Percentiles rank a stretch among this genome's conserved stretches.
phyloP scores from a whole-genome alignment of 805 yeast genomes.

The Yarrowia divulgata region DNA sequence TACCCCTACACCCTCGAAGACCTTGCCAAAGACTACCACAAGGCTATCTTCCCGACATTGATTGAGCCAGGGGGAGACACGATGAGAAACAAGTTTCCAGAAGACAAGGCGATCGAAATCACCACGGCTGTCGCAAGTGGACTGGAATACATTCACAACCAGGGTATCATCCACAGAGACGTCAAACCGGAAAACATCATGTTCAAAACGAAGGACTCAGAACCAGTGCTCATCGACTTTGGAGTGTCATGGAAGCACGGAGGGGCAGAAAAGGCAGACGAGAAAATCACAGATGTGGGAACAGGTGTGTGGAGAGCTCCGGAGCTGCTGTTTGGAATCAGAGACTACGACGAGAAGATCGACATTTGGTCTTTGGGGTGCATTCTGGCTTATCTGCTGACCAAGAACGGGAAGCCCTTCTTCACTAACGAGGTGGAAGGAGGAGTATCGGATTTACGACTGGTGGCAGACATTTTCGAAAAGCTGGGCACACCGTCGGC shows the following conservation, averaged over 20 bases:
- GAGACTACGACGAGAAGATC: constrained; percentile 60
- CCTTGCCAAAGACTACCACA: constrained; percentile 51
- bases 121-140: constrained; percentile 61
- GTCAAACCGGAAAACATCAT: constrained; percentile 74
- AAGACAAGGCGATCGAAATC: constrained; percentile 47
- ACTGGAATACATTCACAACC: constrained; percentile 63
- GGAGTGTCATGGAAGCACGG: constrained; percentile 65
- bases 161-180: constrained; percentile 70
- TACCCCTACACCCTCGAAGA: constrained; percentile 52
- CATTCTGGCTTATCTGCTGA: constrained; percentile 61
- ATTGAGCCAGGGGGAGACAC: constrained; percentile 42
- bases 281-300: constrained; percentile 60
- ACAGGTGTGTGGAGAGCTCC: constrained; percentile 78
- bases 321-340: constrained; percentile 69
- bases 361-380: constrained; percentile 81
- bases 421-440: constrained; percentile 50
- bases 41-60: constrained; percentile 49
- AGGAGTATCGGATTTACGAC: constrained; percentile 61
- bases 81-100: constrained; percentile 52
- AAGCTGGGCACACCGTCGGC: constrained; percentile 67
- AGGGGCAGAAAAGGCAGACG: constrained; percentile 51
- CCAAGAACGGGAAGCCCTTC: constrained; percentile 52
- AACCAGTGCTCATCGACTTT: constrained; percentile 62
- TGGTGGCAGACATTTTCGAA: constrained; percentile 62
- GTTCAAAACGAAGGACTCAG: constrained; percentile 52